phyloP scores from a whole-genome alignment of 352 stramenopile genomes.

The Phytophthora pistaciae region DNA sequence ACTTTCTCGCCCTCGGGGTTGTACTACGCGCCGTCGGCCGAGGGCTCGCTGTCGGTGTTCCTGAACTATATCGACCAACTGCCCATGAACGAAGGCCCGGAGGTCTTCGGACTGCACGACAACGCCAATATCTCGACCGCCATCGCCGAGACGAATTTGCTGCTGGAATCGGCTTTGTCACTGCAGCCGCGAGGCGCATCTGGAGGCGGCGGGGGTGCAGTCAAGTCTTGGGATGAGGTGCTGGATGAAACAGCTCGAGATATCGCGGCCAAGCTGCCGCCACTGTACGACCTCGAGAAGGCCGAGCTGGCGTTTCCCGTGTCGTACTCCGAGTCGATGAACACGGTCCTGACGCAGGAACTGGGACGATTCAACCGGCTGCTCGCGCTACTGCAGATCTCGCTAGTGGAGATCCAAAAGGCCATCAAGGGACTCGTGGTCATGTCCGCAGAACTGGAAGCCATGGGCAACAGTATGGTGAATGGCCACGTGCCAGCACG shows the following conservation, averaged over 20 bases:
- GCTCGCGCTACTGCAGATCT: slow-evolving; percentile 76
- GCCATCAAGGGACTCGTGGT: slow-evolving; percentile 94
- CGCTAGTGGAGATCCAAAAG: slow-evolving; percentile 90
- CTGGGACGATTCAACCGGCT: slow-evolving; percentile 93
- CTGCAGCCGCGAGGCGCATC: slow-evolving; percentile 85
- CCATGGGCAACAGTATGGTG: slow-evolving; percentile 95
- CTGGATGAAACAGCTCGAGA: slow-evolving; percentile 90
- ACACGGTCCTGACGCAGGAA: slow-evolving; percentile 92
- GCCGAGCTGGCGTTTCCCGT: slow-evolving; percentile 89
- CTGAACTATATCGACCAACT: slow-evolving; percentile 86
- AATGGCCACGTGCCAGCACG: slow-evolving; percentile 90
- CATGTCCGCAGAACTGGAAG: slow-evolving; percentile 92
- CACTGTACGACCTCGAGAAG: slow-evolving; percentile 92
- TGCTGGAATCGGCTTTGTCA: slow-evolving; percentile 91
- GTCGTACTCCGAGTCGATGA: slow-evolving; percentile 89
- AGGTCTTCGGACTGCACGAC: slow-evolving; percentile 89
- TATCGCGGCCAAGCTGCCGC: slow-evolving; percentile 79
- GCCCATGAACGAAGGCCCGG: slow-evolving; percentile 86
- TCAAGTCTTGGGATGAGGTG: slow-evolving; percentile 92
- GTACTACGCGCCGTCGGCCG: slow-evolving; percentile 75
- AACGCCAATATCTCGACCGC: slow-evolving; percentile 92
- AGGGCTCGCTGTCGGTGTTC: slow-evolving; percentile 59
- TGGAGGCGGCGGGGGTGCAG: slow-evolving; percentile 59
- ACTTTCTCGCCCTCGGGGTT: slow-evolving; percentile 85
- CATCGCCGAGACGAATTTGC: slow-evolving; percentile 85